phyloP scores from a whole-genome alignment of 805 yeast species.

The Wickerhamomyces chaumierensis region DNA sequence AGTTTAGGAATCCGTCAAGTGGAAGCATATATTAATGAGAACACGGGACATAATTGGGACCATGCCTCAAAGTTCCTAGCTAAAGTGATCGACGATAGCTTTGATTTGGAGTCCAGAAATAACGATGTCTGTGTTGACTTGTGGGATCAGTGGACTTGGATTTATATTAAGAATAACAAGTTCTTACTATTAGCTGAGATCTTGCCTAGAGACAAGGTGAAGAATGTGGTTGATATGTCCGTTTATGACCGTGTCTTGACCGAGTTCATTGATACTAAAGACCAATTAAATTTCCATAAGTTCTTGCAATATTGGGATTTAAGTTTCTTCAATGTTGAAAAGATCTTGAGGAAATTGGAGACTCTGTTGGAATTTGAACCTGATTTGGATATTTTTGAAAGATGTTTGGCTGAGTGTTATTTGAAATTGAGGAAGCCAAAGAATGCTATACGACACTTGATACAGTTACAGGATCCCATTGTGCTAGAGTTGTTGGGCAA shows the following conservation, averaged over 20 bases:
- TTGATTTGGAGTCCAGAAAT: slow-evolving; percentile 2
- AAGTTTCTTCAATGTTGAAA: slow-evolving; percentile 34
- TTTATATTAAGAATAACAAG: slow-evolving; percentile 38
- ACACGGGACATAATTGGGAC: slow-evolving; percentile 36
- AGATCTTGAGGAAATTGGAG: slow-evolving; percentile 31
- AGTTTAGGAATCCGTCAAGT: slow-evolving; percentile 47
- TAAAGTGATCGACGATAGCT: slow-evolving; percentile 23
- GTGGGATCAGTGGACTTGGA: slow-evolving; percentile 59
- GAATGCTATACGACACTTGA: slow-evolving; percentile 54
- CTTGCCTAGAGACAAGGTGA: slow-evolving; percentile 35
- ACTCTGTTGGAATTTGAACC: slow-evolving; percentile 27
- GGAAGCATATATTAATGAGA: slow-evolving; percentile 23
- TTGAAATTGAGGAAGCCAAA: slow-evolving; percentile 45
- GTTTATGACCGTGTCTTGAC: slow-evolving; percentile 36
- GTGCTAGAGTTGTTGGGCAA: slow-evolving; percentile 47
- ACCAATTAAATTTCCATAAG: slow-evolving; percentile 24
- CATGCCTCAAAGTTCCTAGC: slow-evolving; percentile 41
- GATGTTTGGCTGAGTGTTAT: slow-evolving; percentile 40
- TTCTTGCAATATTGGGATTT: slow-evolving; percentile 49
- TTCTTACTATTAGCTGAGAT: slow-evolving; percentile 33
- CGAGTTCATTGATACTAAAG: slow-evolving; percentile 6
- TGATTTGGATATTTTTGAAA: slow-evolving; percentile 24
- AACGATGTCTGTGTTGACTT: slow-evolving; percentile 23
- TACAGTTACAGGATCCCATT: slow-evolving; percentile 40
- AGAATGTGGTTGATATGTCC: slow-evolving; percentile 22